Conservation (phyloP, 202 grass and related monocot species). For the Carex sylvatica region DNA sequence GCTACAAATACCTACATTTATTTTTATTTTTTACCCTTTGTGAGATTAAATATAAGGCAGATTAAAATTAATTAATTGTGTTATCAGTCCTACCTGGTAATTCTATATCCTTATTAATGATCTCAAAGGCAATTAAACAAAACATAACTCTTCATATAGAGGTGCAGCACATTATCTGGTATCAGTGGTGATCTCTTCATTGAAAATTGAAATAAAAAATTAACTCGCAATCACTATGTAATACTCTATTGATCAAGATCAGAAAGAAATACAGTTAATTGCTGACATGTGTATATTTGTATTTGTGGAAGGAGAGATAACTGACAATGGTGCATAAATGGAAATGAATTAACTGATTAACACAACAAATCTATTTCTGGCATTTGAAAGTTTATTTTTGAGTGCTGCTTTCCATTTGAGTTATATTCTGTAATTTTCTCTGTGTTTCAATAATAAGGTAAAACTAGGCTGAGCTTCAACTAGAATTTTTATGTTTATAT, state of each 20-base stretch:
- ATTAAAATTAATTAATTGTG: too few species aligned
- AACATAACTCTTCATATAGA: too few species aligned
- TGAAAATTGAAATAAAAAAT: background rate
- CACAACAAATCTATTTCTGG: background rate
- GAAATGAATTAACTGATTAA: background rate
- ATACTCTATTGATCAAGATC: background rate
- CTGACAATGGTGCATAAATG: background rate
- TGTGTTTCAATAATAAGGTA: background rate
- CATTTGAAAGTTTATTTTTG: background rate
- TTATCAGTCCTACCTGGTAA: background rate
- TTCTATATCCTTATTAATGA: too few species aligned
- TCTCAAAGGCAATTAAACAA: background rate
- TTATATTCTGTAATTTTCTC: background rate
- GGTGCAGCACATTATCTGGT: background rate
- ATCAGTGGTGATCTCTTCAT: background rate
- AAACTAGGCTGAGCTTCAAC: background rate
- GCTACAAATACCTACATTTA: constrained; percentile 85
- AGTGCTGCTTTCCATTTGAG: background rate
- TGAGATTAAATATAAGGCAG: background rate
- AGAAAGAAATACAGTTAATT: background rate
- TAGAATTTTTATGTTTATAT: background rate
- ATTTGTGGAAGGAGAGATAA: background rate
- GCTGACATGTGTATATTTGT: background rate
- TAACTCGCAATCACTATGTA: background rate
- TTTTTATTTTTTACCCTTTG: constrained; percentile 10